Evolutionary conservation across 345 rosid genomes (phyloP).

Genomic region (Gossypium bickii): DNA sequence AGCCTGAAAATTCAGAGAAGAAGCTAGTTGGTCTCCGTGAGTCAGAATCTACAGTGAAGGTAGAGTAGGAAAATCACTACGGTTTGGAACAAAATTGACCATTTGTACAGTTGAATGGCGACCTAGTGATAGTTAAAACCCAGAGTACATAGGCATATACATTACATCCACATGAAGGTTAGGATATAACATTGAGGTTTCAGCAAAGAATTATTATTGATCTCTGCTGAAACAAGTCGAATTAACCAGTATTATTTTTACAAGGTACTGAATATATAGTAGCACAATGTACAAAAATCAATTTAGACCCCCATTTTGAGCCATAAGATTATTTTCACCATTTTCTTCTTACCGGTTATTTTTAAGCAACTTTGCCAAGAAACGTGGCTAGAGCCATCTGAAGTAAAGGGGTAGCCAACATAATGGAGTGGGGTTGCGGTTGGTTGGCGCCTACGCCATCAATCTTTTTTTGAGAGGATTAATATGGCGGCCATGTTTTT

Average conservation of each 20-base stretch:
- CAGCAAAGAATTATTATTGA: background rate
- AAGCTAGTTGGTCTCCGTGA: background rate
- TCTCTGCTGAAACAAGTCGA: background rate
- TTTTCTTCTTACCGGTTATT: background rate
- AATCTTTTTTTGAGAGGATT: background rate
- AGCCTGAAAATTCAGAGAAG: slow-evolving; percentile 42
- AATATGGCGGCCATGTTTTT: background rate
- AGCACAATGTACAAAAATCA: background rate
- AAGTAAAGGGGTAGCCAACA: background rate
- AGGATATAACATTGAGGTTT: background rate
- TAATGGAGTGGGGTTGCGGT: background rate
- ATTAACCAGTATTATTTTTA: background rate
- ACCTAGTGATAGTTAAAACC: background rate
- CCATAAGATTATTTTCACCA: background rate
- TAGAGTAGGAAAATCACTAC: background rate
- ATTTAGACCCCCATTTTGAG: background rate
- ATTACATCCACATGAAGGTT: background rate
- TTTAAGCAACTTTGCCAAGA: background rate
- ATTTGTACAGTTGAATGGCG: slow-evolving; percentile 1
- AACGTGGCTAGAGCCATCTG: background rate
- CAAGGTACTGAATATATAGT: background rate
- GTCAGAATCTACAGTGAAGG: background rate
- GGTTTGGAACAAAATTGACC: background rate
- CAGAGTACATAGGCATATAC: background rate
- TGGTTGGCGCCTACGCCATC: background rate